Percentiles rank a stretch among this genome's conserved stretches.
Conservation (phyloP, 2,329 filamentous ascomycete species). For the Aphanoascus verrucosus region DNA sequence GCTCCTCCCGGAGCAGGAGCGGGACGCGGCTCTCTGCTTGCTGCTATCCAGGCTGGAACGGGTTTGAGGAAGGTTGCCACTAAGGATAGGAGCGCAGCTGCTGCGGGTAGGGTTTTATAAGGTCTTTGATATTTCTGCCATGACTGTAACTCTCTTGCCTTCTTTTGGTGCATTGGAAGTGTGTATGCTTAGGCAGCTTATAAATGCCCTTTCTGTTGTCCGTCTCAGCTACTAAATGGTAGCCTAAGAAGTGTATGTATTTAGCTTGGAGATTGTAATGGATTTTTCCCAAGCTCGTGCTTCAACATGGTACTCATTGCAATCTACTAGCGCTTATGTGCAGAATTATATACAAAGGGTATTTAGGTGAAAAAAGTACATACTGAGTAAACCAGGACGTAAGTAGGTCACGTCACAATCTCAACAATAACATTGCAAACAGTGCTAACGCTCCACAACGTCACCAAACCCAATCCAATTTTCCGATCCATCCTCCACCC, state of each 20-base stretch:
- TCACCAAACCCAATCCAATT: conserved; percentile 72
- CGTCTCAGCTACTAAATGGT: too few relatives aligned
- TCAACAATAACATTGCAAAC: conserved; percentile 73
- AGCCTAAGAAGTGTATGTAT: too few relatives aligned
- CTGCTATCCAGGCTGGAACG: conserved; percentile 71
- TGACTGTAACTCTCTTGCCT: neutral
- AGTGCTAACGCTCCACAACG: conserved; percentile 71
- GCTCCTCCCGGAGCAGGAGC: neutral
- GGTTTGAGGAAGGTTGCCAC: conserved; percentile 78
- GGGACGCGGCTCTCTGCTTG: conserved; percentile 55
- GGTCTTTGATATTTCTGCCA: neutral
- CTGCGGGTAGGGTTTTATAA: conserved; percentile 62
- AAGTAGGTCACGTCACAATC: conserved; percentile 28
- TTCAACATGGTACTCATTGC: too few relatives aligned
- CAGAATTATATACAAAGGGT: neutral
- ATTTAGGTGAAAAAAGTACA: neutral
- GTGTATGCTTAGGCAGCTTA: neutral
- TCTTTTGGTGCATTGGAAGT: neutral
- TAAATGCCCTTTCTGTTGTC: neutral
- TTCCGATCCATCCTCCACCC: conserved; percentile 72
- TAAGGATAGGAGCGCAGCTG: conserved; percentile 67
- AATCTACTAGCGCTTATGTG: too few relatives aligned
- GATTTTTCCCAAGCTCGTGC: too few relatives aligned
- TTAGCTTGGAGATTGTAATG: too few relatives aligned
- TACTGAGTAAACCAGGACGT: neutral